phyloP scores from a whole-genome alignment of 805 yeast genomes.

The Kodamaea hsintzibuensis region DNA sequence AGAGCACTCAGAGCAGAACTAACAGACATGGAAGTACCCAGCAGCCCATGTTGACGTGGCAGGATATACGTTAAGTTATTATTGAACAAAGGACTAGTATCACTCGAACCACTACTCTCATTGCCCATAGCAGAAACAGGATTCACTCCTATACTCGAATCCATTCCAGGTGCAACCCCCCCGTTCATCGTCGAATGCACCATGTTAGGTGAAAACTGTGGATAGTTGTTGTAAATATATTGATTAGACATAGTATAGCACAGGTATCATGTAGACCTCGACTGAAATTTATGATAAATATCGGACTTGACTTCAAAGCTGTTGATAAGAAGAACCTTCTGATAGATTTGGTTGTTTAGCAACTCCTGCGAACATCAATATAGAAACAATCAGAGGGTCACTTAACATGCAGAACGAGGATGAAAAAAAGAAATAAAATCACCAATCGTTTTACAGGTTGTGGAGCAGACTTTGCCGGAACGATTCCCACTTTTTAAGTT shows the following conservation, averaged over 20 bases:
- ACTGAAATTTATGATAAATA: neutral
- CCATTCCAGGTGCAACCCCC: neutral
- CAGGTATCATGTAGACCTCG: constrained; percentile 6
- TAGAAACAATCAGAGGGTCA: constrained; percentile 2
- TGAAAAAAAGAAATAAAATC: neutral
- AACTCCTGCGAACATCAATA: neutral
- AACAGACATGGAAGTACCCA: constrained; percentile 8
- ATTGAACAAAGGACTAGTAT: constrained; percentile 32
- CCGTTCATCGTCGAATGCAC: constrained; percentile 17
- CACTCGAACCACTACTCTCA: constrained; percentile 3
- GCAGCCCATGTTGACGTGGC: constrained; percentile 14
- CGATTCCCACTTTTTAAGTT: neutral
- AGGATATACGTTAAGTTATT: constrained; percentile 25
- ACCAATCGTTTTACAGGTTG: neutral
- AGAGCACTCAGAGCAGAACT: constrained; percentile 3
- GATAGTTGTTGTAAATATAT: constrained; percentile 35
- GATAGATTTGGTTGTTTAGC: neutral
- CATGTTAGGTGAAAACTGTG: constrained; percentile 33
- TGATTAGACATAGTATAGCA: constrained; percentile 33
- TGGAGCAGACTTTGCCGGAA: neutral
- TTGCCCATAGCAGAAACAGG: neutral
- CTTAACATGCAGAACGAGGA: neutral
- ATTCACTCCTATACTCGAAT: neutral
- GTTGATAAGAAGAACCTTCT: constrained; percentile 4
- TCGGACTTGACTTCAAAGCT: neutral